Conservation (phyloP, 208 protist genomes). For the Wallacemonas sp. region DNA sequence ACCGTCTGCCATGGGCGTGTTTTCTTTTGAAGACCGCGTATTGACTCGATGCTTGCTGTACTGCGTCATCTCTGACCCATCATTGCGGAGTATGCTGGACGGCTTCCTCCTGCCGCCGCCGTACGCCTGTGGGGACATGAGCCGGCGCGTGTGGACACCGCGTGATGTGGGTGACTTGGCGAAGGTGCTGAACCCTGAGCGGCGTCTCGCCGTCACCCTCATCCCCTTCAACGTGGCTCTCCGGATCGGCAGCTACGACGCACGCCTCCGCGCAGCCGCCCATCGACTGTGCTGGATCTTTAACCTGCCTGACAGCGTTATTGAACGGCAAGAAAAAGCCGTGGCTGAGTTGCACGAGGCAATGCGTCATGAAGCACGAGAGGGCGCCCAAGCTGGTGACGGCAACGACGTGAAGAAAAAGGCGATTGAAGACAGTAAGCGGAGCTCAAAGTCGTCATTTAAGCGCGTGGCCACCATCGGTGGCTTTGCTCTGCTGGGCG, state of each 20-base stretch:
- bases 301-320: slow-evolving; percentile 46
- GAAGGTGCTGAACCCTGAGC: slow-evolving; percentile 28
- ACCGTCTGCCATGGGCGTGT: no score
- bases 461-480: slow-evolving; percentile 60
- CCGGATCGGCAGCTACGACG: slow-evolving; percentile 58
- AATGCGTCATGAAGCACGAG: background rate
- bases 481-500: slow-evolving; percentile 68
- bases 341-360: slow-evolving; percentile 16
- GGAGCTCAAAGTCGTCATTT: slow-evolving; percentile 34
- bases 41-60: slow-evolving; percentile 63
- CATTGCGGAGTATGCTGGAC: slow-evolving; percentile 57
- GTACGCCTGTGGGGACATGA: slow-evolving; percentile 39
- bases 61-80: slow-evolving; percentile 37
- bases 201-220: slow-evolving; percentile 52
- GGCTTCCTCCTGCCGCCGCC: slow-evolving; percentile 69
- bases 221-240: slow-evolving; percentile 72
- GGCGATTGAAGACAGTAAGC: slow-evolving; percentile 23
- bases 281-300: slow-evolving; percentile 72
- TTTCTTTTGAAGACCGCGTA: slow-evolving; percentile 57
- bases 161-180: slow-evolving; percentile 41
- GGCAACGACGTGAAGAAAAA: slow-evolving; percentile 20
- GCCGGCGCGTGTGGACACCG: slow-evolving; percentile 25
- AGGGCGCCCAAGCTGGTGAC: background rate
- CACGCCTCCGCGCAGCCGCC: slow-evolving; percentile 57
- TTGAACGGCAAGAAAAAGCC: slow-evolving; percentile 53